Conservation (phyloP, 176 grass and related monocot genomes). For the Aegilops speltoides region DNA sequence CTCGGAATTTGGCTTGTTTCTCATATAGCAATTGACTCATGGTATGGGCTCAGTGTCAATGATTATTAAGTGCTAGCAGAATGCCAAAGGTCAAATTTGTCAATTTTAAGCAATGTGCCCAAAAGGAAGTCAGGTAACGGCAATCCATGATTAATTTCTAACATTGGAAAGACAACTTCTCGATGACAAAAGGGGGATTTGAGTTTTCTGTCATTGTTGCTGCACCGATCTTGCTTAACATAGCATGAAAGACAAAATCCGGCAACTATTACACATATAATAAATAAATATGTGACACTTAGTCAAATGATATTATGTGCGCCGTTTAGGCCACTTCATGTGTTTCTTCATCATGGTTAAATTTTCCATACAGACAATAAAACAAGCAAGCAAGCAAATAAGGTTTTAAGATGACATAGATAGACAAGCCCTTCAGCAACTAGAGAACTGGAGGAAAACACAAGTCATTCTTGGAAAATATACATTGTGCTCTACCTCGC, state of each 20-base stretch:
- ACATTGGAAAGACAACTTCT: background rate
- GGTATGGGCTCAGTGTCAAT: background rate
- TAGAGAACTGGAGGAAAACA: background rate
- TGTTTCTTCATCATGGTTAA: background rate
- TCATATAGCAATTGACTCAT: background rate
- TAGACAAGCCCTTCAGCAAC: background rate
- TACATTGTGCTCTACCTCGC: background rate
- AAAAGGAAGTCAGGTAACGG: background rate
- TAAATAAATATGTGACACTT: background rate
- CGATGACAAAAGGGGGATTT: background rate
- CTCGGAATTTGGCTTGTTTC: background rate
- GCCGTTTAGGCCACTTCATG: background rate
- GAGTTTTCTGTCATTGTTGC: background rate
- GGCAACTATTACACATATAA: background rate
- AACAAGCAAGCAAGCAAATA: background rate
- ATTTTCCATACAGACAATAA: background rate
- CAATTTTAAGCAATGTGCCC: background rate
- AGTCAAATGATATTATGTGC: background rate
- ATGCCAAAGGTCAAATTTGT: background rate
- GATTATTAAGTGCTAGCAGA: background rate
- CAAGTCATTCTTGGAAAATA: background rate
- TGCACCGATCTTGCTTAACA: background rate
- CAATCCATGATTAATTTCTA: background rate
- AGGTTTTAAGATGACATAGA: background rate
- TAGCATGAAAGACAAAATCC: slow-evolving; percentile 3